Percentiles rank a stretch among this genome's conserved stretches.
Conservation (phyloP, 129 eudicot genomes). For the Pulicaria dysenterica region DNA sequence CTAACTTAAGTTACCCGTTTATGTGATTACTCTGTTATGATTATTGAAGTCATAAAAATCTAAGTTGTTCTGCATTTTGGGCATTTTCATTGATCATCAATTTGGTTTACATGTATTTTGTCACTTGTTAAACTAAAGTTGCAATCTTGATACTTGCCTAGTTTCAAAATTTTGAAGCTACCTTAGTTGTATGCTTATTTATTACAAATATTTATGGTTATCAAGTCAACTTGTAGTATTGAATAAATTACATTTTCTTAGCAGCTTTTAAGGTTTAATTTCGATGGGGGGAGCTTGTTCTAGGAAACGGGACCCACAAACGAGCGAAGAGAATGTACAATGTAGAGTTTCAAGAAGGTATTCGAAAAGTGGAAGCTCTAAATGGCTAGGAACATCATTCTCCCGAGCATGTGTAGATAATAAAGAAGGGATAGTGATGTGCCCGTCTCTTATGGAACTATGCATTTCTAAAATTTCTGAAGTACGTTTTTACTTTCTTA, state of each 20-base stretch:
- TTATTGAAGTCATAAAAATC: neutral
- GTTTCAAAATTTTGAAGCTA: neutral
- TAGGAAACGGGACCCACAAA: constrained; percentile 69
- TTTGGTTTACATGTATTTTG: neutral
- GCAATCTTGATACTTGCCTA: too few species aligned
- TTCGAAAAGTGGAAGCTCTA: constrained; percentile 68
- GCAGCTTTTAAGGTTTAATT: constrained; percentile 18
- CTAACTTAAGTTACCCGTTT: neutral
- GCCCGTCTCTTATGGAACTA: constrained; percentile 88
- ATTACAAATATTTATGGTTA: too few species aligned
- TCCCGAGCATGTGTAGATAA: constrained; percentile 46
- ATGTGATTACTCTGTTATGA: neutral
- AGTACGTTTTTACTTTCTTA: constrained; percentile 37
- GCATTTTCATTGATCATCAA: neutral
- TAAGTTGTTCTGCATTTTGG: constrained; percentile 1
- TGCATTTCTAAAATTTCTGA: constrained; percentile 69
- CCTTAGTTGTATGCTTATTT: neutral
- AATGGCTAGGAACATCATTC: constrained; percentile 65
- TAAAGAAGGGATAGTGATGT: constrained; percentile 44
- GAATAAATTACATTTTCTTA: constrained; percentile 12
- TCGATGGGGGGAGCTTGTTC: constrained; percentile 89
- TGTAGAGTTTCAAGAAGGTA: constrained; percentile 61
- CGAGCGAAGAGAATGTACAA: constrained; percentile 39
- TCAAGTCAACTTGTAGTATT: neutral
- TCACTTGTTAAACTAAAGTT: neutral